These are phyloP conservation scores for Coniosporium tulheliwenetii DNA, from an alignment of 2,329 filamentous ascomycete species.

Conservation along the genomic window DNA sequence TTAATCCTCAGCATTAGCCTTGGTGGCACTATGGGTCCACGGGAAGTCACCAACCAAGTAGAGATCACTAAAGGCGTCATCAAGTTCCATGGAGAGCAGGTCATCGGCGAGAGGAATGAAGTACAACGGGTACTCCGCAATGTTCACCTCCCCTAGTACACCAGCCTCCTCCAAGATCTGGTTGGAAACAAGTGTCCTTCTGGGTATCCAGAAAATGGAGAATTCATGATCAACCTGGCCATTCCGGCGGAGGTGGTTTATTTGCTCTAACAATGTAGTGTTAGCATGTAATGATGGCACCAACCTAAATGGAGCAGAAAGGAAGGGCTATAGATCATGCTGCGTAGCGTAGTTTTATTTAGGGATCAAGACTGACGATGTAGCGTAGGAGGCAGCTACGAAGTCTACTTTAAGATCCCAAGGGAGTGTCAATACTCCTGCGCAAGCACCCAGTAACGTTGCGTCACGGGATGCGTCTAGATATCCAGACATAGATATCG, in stretches of 20 bases:
- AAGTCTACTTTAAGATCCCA: constrained; percentile 47
- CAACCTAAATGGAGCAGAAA: constrained; percentile 1
- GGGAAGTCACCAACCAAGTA: constrained; percentile 46
- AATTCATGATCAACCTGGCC: constrained; percentile 89
- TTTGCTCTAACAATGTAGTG: constrained; percentile 58
- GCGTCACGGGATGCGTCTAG: too few relatives aligned
- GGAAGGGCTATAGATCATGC: constrained; percentile 1
- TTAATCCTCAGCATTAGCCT: neutral
- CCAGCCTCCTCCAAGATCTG: constrained; percentile 84
- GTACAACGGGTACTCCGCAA: constrained; percentile 72
- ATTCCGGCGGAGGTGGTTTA: constrained; percentile 76
- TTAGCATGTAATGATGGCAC: constrained; percentile 27
- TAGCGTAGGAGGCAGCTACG: constrained; percentile 38
- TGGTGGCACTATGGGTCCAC: neutral
- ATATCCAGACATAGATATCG: too few relatives aligned
- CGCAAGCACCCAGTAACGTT: too few relatives aligned
- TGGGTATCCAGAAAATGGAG: constrained; percentile 89
- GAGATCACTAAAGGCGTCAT: constrained; percentile 72
- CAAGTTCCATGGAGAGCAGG: constrained; percentile 76
- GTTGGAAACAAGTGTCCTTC: constrained; percentile 81
- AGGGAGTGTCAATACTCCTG: neutral
- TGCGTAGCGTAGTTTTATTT: constrained; percentile 21
- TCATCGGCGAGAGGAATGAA: constrained; percentile 90
- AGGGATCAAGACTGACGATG: constrained; percentile 42
- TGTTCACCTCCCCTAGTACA: constrained; percentile 80